Evolutionary conservation across 1,284 basidiomycete species (phyloP).

Genomic region (Tremellales sp.): DNA sequence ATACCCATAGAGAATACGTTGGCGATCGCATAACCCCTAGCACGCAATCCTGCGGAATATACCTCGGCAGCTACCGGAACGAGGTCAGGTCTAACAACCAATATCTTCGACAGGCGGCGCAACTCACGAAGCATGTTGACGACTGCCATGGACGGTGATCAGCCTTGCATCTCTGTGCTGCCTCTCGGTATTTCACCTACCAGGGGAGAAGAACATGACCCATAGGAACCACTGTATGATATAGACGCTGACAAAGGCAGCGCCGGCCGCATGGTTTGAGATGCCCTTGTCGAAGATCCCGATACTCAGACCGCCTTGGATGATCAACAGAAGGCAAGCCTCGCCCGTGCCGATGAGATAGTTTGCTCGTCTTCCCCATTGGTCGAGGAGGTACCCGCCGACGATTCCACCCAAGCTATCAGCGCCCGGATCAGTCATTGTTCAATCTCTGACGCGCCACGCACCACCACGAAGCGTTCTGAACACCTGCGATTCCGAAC

Average conservation of each 20-base stretch:
- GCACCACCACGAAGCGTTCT: slow-evolving; percentile 30
- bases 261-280: slow-evolving; percentile 23
- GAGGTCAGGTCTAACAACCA: not conserved
- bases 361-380: slow-evolving; percentile 25
- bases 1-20: slow-evolving; percentile 30
- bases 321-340: slow-evolving; percentile 19
- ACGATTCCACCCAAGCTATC: slow-evolving; percentile 23
- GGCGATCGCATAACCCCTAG: slow-evolving; percentile 27
- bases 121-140: slow-evolving; percentile 27
- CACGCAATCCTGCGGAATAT: slow-evolving; percentile 26
- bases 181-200: slow-evolving; percentile 5
- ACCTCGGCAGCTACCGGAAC: slow-evolving; percentile 19
- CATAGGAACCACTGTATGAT: slow-evolving; percentile 30
- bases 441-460: no score
- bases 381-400: slow-evolving; percentile 26
- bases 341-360: slow-evolving; percentile 26
- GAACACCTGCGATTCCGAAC: slow-evolving; percentile 26
- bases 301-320: slow-evolving; percentile 20
- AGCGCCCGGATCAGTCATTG: no score
- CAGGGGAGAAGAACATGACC: slow-evolving; percentile 26
- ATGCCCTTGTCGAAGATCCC: slow-evolving; percentile 28
- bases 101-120: not conserved
- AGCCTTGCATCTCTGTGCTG: not conserved
- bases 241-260: slow-evolving; percentile 25
- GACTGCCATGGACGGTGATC: slow-evolving; percentile 6